Evolutionary conservation across 75 land plant species (phyloP), one percentile per base, ranked within the genome.

Genomic region (Adiantum capillusveneris): DNA sequence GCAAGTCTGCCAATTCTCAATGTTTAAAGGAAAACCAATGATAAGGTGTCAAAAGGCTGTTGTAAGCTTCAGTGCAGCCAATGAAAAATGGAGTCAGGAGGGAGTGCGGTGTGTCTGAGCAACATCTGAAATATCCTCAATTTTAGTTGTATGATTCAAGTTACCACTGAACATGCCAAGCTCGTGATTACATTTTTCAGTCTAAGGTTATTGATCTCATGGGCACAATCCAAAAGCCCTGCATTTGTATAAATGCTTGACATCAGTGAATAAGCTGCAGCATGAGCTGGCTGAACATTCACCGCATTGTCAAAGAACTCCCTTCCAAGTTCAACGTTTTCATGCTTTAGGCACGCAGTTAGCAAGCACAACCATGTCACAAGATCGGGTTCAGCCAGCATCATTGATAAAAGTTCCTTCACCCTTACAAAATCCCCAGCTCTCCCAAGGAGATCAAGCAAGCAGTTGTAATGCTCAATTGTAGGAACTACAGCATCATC

Each of bases 361-460:
- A 46, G 50, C 17, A 46, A 46, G 22, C 22, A 46, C 18, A 46
- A n/a, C 50, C 50, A 46, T 21, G 22, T 46, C 6, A 21, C 22
- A 18, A 46, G 50, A 17, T 46, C 50, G 3, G 50, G 50, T 14
- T 46, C 50, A n/a, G 14, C 50, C 14, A 21, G 13, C 50, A 46
- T 46, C 22, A n/a, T 46, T 21, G 50, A 46, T 3, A 46, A 46
- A 21, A 46, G 50, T 6, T 46, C 50, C 50, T 18, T 18, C 13
- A 46, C 50, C 22, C 50, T 46, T 21, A 6, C 50, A 14, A 46
- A 21, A 6, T 46, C 50, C 22, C 50, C 50, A 6, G 50, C 50
- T 14, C 50, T 46, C 13, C 18, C 50, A 46, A 46, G 50, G 22
- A 46, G 22, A 17, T 46, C 50, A 46, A 46, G 50, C 50, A 46